phyloP scores from a whole-genome alignment of 495 filamentous ascomycete species.

The Aspergillus baeticus region DNA sequence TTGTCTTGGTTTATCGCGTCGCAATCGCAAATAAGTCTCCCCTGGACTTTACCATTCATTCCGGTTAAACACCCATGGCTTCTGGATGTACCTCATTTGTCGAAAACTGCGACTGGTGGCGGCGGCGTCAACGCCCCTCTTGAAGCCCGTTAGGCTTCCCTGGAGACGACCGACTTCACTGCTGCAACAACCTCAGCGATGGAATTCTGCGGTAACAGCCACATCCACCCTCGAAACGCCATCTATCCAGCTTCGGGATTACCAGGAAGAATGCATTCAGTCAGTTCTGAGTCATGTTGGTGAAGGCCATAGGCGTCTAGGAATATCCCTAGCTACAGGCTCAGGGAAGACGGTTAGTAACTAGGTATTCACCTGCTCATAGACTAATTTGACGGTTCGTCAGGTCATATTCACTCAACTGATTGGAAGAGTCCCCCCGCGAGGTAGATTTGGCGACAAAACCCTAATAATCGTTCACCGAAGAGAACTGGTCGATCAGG shows the following conservation, averaged over 20 bases:
- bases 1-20: slow-evolving; percentile 22
- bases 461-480: slow-evolving; percentile 92
- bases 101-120: slow-evolving; percentile 25
- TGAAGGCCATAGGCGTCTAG: slow-evolving; percentile 76
- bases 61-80: slow-evolving; percentile 15
- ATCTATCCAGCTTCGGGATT: slow-evolving; percentile 62
- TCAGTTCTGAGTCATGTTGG: slow-evolving; percentile 71
- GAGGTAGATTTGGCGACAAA: slow-evolving; percentile 59
- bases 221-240: slow-evolving; percentile 21
- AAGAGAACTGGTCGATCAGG: slow-evolving; percentile 94
- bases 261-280: slow-evolving; percentile 89
- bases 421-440: slow-evolving; percentile 70
- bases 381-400: not conserved
- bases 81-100: slow-evolving; percentile 33
- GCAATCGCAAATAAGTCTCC: too few species aligned
- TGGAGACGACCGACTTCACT: slow-evolving; percentile 8
- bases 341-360: slow-evolving; percentile 85
- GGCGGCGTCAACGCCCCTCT: slow-evolving; percentile 17
- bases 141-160: not conserved
- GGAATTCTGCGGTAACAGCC: slow-evolving; percentile 28
- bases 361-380: too few species aligned
- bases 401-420: slow-evolving; percentile 96
- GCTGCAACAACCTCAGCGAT: slow-evolving; percentile 2
- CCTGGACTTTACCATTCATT: too few species aligned
- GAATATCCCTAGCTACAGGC: slow-evolving; percentile 88